phyloP scores from a whole-genome alignment of 225 moss, liverwort and hornwort genomes.

The Neckera pumila region DNA sequence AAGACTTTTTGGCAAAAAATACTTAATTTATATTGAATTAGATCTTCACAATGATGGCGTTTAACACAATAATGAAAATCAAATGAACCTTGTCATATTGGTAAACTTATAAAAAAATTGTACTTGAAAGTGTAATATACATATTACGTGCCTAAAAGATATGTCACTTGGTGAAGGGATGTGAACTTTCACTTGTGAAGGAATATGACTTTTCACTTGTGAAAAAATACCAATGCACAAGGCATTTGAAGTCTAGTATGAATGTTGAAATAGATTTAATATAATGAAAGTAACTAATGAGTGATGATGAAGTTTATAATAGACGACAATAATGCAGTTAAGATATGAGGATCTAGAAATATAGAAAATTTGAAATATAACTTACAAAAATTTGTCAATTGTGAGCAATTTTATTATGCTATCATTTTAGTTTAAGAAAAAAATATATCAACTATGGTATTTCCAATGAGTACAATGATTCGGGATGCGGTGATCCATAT shows the following conservation, averaged over 20 bases:
- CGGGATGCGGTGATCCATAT: constrained; percentile 11
- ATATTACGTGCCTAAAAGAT: too few relatives aligned
- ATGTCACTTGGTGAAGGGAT: neutral
- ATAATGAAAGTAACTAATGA: neutral
- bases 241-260: neutral
- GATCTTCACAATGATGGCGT: accelerated
- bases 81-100: neutral
- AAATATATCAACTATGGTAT: neutral
- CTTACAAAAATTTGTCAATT: neutral
- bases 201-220: neutral
- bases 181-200: neutral
- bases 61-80: neutral
- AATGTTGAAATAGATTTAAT: neutral
- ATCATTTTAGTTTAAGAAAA: too few relatives aligned
- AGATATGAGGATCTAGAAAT: neutral
- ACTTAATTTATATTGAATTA: too few relatives aligned
- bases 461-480: constrained; percentile 14
- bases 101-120: neutral
- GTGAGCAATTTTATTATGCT: accelerated
- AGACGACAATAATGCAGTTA: neutral
- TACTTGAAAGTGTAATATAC: neutral
- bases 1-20: too few relatives aligned
- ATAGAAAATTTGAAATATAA: neutral
- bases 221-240: neutral
- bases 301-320: neutral